Percentiles rank a stretch among this genome's conserved stretches.
Evolutionary conservation across 2,329 filamentous ascomycete species (phyloP).

Genomic region (Leptographium radiaticola): DNA sequence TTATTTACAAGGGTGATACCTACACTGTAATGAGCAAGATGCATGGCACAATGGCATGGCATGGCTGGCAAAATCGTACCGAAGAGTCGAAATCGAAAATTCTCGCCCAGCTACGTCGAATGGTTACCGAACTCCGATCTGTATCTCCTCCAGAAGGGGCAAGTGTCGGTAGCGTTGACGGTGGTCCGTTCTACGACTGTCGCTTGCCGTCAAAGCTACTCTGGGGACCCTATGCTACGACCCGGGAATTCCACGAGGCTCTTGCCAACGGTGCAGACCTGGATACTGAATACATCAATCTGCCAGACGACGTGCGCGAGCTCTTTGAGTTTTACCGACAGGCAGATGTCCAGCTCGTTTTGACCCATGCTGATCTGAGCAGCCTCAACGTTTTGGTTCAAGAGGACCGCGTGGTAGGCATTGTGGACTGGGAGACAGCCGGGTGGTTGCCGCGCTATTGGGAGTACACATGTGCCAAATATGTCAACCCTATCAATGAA

Average conservation of each 20-base stretch:
- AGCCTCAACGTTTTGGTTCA: constrained; percentile 29
- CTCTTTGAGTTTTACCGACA: not conserved
- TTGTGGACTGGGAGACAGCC: constrained; percentile 34
- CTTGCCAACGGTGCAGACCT: too few relatives aligned
- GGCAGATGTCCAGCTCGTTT: constrained; percentile 18
- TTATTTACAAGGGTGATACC: too few relatives aligned
- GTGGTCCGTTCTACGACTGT: not conserved
- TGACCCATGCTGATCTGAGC: constrained; percentile 45
- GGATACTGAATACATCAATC: not conserved
- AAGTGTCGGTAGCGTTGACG: not conserved
- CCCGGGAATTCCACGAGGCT: constrained; percentile 1
- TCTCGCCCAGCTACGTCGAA: too few relatives aligned
- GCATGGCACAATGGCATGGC: too few relatives aligned
- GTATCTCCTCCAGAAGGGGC: too few relatives aligned
- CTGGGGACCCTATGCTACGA: not conserved
- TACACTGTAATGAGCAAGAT: too few relatives aligned
- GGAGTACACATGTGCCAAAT: constrained; percentile 15
- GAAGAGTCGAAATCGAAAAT: too few relatives aligned
- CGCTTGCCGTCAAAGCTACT: not conserved
- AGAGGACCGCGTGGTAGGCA: constrained; percentile 24
- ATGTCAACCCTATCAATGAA: not conserved
- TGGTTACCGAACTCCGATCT: too few relatives aligned
- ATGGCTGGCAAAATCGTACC: too few relatives aligned
- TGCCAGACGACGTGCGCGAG: not conserved
- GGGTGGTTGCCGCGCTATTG: constrained; percentile 32